These are phyloP conservation scores for Butyriboletus loyo DNA, from an alignment of 768 basidiomycete genomes.

Conservation along the genomic window DNA sequence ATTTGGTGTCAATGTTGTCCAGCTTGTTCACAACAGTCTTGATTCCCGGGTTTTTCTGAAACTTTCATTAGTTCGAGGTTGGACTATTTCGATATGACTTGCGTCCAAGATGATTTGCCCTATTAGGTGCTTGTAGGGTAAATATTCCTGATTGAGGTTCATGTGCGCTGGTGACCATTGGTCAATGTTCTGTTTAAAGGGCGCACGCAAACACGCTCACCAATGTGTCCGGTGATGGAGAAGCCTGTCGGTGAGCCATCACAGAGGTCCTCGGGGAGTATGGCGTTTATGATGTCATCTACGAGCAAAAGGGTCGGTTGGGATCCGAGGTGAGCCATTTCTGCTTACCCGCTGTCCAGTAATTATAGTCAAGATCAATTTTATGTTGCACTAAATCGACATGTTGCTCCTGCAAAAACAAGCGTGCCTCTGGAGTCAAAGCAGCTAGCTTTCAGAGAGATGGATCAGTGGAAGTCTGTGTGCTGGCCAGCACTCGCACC, in stretches of 20 bases:
- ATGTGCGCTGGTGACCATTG: conserved; percentile 64
- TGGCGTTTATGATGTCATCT: conserved; percentile 83
- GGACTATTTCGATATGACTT: conserved; percentile 26
- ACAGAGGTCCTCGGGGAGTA: conserved; percentile 75
- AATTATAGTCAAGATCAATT: conserved; percentile 73
- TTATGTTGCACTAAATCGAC: conserved; percentile 55
- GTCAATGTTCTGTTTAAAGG: background rate
- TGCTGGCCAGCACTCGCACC: conserved; percentile 39
- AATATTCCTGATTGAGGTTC: conserved; percentile 85
- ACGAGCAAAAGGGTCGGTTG: conserved; percentile 2
- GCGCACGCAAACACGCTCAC: conserved; percentile 40
- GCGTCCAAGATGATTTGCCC: conserved; percentile 93
- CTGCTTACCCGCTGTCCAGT: conserved; percentile 80
- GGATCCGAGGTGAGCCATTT: background rate
- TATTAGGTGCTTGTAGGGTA: conserved; percentile 88
- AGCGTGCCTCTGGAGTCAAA: conserved; percentile 51
- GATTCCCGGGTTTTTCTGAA: conserved; percentile 80
- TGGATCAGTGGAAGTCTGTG: background rate
- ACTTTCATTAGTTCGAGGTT: conserved; percentile 6
- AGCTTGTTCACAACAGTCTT: conserved; percentile 95
- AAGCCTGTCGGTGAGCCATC: conserved; percentile 85
- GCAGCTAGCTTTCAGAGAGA: conserved; percentile 57
- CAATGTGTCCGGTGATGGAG: conserved; percentile 87
- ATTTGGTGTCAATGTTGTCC: conserved; percentile 77
- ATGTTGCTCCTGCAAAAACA: conserved; percentile 55